Percentiles rank a stretch among this genome's conserved stretches.
phyloP scores from a whole-genome alignment of 345 rosid genomes.

The Microthlaspi erraticum region DNA sequence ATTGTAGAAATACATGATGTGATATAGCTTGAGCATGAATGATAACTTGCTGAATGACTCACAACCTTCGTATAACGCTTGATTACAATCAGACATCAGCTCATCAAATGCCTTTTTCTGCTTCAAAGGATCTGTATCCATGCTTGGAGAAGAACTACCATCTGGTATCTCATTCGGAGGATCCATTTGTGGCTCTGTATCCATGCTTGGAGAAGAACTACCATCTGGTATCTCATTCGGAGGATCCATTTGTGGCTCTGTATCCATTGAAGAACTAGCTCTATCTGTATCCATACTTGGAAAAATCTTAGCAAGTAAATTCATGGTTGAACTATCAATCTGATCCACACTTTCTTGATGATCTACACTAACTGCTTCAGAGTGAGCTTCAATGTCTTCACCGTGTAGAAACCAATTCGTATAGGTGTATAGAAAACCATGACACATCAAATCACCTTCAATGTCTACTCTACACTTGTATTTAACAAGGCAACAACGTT shows the following conservation, averaged over 20 bases:
- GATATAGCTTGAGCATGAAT: not conserved
- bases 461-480: not conserved
- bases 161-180: no score
- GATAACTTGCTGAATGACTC: not conserved
- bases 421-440: not conserved
- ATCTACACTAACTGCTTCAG: no score
- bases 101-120: not conserved
- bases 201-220: not conserved
- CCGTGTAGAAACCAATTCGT: not conserved
- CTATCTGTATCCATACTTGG: no score
- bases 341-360: no score
- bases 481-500: not conserved
- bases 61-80: not conserved
- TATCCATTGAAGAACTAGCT: no score
- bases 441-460: not conserved
- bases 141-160: no score
- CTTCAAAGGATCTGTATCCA: no score
- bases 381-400: not conserved
- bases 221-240: no score
- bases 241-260: no score
- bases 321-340: no score
- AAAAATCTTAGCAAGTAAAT: no score
- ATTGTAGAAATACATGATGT: conserved; percentile 1
- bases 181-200: no score
- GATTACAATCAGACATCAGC: not conserved